Conservation (phyloP, 176 grass and related monocot species). For the Puya raimondii region DNA sequence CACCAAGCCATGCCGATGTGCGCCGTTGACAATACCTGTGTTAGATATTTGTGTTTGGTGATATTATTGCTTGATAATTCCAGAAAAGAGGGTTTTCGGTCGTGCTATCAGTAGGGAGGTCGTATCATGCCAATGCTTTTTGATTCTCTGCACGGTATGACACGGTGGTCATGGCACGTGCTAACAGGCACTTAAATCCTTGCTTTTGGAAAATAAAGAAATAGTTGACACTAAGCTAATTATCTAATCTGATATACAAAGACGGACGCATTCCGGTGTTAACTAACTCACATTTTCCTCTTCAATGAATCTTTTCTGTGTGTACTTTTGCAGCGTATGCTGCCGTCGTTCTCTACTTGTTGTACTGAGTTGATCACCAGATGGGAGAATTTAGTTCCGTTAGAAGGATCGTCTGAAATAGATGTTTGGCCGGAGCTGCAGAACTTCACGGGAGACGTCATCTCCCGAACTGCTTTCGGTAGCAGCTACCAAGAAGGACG, state of each 20-base stretch:
- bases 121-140: too few relatives aligned
- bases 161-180: too few relatives aligned
- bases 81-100: too few relatives aligned
- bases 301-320: not conserved
- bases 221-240: not conserved
- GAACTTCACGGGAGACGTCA: conserved; percentile 60
- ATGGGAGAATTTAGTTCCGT: conserved; percentile 35
- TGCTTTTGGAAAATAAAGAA: not conserved
- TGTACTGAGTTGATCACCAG: conserved; percentile 35
- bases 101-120: too few relatives aligned
- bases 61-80: too few relatives aligned
- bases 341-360: conserved; percentile 54
- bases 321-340: conserved; percentile 34
- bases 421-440: conserved; percentile 46
- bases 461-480: conserved; percentile 58
- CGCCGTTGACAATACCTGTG: too few relatives aligned
- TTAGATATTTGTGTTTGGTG: too few relatives aligned
- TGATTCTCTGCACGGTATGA: too few relatives aligned
- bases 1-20: too few relatives aligned
- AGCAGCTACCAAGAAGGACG: conserved; percentile 55
- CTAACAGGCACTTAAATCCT: too few relatives aligned
- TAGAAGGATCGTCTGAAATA: conserved; percentile 29
- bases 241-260: not conserved
- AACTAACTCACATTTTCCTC: not conserved
- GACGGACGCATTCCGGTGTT: not conserved